Conservation (phyloP, 1,139 yeast genomes). For the Zygosaccharomyces sapae region DNA sequence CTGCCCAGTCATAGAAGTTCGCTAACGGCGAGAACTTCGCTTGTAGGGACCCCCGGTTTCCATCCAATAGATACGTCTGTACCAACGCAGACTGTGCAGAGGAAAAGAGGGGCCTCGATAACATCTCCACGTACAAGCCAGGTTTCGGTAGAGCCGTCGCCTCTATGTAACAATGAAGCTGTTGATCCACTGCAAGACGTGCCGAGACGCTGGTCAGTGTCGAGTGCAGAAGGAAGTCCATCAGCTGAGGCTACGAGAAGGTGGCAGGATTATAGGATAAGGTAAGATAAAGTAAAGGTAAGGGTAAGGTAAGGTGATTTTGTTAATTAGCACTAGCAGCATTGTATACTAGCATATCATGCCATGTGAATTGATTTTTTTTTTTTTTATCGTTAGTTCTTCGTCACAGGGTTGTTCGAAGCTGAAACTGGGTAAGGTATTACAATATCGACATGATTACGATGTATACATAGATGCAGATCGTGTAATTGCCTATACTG, state of each 20-base stretch:
- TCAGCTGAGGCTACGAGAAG: slow-evolving; percentile 12
- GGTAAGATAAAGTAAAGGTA: too few relatives aligned
- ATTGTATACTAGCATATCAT: background rate
- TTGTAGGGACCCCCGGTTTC: slow-evolving; percentile 8
- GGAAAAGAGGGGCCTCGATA: slow-evolving; percentile 22
- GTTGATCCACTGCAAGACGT: slow-evolving; percentile 12
- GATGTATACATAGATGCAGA: background rate
- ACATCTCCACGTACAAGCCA: slow-evolving; percentile 9
- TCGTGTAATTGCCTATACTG: slow-evolving; percentile 1
- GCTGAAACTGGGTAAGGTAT: background rate
- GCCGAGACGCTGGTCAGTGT: slow-evolving; percentile 12
- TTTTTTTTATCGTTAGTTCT: background rate
- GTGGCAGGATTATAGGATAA: slow-evolving; percentile 13
- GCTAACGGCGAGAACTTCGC: slow-evolving; percentile 12
- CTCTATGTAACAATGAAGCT: slow-evolving; percentile 5
- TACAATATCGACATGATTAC: background rate
- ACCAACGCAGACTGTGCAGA: slow-evolving; percentile 18
- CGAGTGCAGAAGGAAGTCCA: slow-evolving; percentile 6
- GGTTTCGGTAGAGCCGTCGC: slow-evolving; percentile 6
- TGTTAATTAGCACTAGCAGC: background rate
- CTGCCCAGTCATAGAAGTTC: slow-evolving; percentile 9
- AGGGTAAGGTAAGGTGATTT: background rate
- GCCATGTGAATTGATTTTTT: background rate
- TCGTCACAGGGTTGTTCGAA: background rate
- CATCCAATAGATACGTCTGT: slow-evolving; percentile 20